A percentile compares a stretch with the other conserved stretches of the same genome.
phyloP scores from a whole-genome alignment of 441 rosid genomes.

The Erysimum pusillum region DNA sequence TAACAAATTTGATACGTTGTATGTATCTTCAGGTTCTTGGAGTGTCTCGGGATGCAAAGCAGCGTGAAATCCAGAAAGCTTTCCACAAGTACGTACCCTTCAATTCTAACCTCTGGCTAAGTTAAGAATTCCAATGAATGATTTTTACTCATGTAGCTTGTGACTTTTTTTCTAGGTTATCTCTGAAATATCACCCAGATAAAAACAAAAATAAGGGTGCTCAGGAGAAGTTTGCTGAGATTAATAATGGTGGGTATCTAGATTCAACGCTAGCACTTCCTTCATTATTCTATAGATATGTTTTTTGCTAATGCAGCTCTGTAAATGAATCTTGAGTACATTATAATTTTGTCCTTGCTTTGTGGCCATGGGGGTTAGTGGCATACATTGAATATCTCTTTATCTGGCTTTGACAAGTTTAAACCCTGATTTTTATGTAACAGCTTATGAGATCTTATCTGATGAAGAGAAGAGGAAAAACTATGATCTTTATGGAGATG shows the following conservation, averaged over 20 bases:
- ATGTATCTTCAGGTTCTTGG: constrained; percentile 78
- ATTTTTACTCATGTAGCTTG: constrained; percentile 1
- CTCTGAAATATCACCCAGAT: constrained; percentile 91
- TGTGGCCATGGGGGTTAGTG: not conserved
- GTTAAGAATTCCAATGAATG: constrained; percentile 6
- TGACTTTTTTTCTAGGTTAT: constrained; percentile 59
- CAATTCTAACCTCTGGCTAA: not conserved
- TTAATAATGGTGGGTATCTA: constrained; percentile 74
- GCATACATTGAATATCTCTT: not conserved
- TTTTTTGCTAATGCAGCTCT: not conserved
- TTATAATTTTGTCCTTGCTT: constrained; percentile 5
- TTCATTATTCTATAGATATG: not conserved
- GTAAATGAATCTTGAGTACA: not conserved
- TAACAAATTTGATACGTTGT: not conserved
- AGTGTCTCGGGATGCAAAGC: constrained; percentile 77
- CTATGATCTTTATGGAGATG: constrained; percentile 90
- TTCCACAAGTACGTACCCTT: constrained; percentile 80
- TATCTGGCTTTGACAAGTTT: constrained; percentile 26
- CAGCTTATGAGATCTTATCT: constrained; percentile 94
- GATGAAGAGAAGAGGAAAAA: constrained; percentile 91
- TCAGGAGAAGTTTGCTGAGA: constrained; percentile 89
- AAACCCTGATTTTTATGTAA: constrained; percentile 36
- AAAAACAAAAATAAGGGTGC: constrained; percentile 87
- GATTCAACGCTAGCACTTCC: not conserved
- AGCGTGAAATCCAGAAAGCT: constrained; percentile 96